Base-by-base conservation (phyloP, 352 stramenopile genomes). In the Blastocystis sp. region DNA sequence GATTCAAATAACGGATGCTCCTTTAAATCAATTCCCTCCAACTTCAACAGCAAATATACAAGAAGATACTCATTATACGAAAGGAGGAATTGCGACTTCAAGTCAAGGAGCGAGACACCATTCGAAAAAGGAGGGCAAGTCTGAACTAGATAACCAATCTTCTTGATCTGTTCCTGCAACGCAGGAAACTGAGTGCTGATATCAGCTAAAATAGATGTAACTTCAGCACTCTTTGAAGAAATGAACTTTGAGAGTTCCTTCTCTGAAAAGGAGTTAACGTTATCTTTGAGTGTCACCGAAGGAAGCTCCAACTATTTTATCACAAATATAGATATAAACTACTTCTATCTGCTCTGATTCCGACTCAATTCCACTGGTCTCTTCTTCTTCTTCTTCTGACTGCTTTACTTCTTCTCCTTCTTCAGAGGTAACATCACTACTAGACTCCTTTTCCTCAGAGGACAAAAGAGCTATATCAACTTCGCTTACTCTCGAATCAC, bases 21-120 rank as follows among this genome's bases (percentile, higher is more conserved):
- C 8, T 64, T n/a, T 4, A 84, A 37, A 68, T 84, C 73, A 3
- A 45, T 53, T 13, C 73, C 73, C 18, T 84, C 73, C 13, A 84
- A n/a, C 26, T 84, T 84, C 50, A 84, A 20, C 15, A 84, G n/a
- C 20, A 84, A 3, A 18, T 84, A 84, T 18, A 66, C 47, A 20
- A 84, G 54, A 64, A 84, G 73, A 50, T 66, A 53, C 53, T 84
- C 73, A 47, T 84, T 45, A 43, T 84, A 84, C 23, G 73, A 84
- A 23, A 84, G n/a, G 18, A 84, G 54, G 26, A 84, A 84, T 55
- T 84, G 73, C 7, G 47, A 11, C 50, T 84, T 84, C 73, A 84
- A 23, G 56, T 84, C 73, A 29, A 84, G 53, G 9, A 84, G 45
- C 3, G 73, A 84, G 18, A 84, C 11, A 45, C 73, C 73, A n/a